Evolutionary conservation across 768 basidiomycete species (phyloP), one percentile per base, ranked within the genome.

Genomic region (Hebeloma cylindrosporum): DNA sequence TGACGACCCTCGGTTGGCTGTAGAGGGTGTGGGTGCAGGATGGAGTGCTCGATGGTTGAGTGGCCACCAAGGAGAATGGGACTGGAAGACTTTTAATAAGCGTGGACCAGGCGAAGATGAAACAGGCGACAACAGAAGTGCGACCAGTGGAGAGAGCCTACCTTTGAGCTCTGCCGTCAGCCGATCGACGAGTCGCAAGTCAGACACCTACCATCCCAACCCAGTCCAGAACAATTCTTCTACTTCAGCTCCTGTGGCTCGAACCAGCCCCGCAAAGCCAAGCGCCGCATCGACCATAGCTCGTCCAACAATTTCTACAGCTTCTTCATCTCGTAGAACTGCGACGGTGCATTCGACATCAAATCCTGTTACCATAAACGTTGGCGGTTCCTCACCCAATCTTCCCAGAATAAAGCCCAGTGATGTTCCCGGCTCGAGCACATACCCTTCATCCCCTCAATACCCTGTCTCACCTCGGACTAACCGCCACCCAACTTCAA

Each of bases 1-100:
- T 13, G 86, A 89, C 45, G 84, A 89, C 55, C 82, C 85, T 14
- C 68, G 83, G 16, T 63, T 66, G 16, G 80, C 85, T 2, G 80
- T 87, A 18, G 82, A 84, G 48, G 82, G 83, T 14, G 70, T 81
- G 18, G 82, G 82, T 13, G 76, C 77, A 9, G 83, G 85, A 25
- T 82, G 82, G 78, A 81, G 74, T 50, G 79, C 76, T 8, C 76
- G 71, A 48, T 83, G 78, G 72, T 56, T 82, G 26, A 70, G 64
- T 47, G 60, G 72, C 3, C 67, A 64, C 25, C 72, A 70, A 23
- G 67, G 68, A 10, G 82, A 83, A 60, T 85, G 80, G 85, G 83
- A 80, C 48, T 88, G 86, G 85, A 85, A 78, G 61, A 74, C 72
- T 2, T 76, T 80, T 47, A 70, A 64, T 41, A 82, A 71, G 56